phyloP scores from a whole-genome alignment of 1,139 yeast genomes.

The Cylindricascospora bacillispora region DNA sequence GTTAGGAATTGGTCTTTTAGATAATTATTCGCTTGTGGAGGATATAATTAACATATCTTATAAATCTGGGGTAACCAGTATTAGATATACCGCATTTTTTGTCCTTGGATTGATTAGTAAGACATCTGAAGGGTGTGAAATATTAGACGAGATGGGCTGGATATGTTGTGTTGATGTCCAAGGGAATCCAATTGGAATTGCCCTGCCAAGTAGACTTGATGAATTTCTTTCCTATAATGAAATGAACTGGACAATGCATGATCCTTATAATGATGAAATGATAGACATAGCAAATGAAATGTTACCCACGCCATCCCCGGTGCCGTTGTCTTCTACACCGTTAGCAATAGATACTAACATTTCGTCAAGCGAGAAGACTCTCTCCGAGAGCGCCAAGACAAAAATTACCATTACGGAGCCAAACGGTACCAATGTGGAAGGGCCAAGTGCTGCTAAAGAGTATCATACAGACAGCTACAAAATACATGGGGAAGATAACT shows the following conservation, averaged over 20 bases:
- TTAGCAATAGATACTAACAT: conserved; percentile 12
- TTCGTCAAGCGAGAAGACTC: conserved; percentile 6
- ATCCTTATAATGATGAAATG: conserved; percentile 10
- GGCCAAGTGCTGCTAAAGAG: not conserved
- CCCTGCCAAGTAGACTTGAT: conserved; percentile 35
- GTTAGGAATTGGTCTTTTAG: conserved; percentile 55
- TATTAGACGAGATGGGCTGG: conserved; percentile 80
- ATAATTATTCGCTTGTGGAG: conserved; percentile 43
- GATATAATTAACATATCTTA: conserved; percentile 43
- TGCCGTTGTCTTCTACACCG: conserved; percentile 11
- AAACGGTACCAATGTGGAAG: not conserved
- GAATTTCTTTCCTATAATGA: conserved; percentile 20
- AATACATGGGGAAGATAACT: not conserved
- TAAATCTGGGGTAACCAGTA: conserved; percentile 44
- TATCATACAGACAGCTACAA: not conserved
- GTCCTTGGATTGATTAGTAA: conserved; percentile 63
- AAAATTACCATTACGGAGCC: conserved; percentile 3
- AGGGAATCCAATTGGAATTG: conserved; percentile 41
- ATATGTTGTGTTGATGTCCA: conserved; percentile 41
- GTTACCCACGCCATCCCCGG: conserved; percentile 7
- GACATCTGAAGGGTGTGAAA: conserved; percentile 71
- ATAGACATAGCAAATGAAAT: conserved; percentile 13
- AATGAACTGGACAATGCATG: conserved; percentile 10
- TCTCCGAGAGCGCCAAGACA: conserved; percentile 5
- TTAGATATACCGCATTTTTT: conserved; percentile 67